Evolutionary conservation across 768 basidiomycete genomes (phyloP).

Genomic region (Candolleomyces efflorescens): DNA sequence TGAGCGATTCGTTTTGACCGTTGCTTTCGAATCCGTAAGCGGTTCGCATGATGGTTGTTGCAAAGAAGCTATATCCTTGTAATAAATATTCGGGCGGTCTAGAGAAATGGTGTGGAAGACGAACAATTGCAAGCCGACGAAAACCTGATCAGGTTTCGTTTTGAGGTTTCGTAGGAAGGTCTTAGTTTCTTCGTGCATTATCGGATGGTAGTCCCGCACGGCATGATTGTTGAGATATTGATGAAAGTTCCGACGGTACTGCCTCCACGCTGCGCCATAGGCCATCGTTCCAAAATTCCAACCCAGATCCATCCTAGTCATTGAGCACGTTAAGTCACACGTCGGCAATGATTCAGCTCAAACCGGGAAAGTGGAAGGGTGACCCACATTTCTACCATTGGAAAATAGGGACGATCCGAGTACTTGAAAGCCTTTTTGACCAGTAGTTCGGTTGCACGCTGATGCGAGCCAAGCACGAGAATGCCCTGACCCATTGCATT

Average conservation of each 20-base stretch:
- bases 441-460: background rate
- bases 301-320: slow-evolving; percentile 6
- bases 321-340: background rate
- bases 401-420: background rate
- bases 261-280: slow-evolving; percentile 20
- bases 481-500: slow-evolving; percentile 10
- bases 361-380: background rate
- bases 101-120: background rate
- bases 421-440: slow-evolving; percentile 2
- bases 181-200: slow-evolving; percentile 3
- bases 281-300: background rate
- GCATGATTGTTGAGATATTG: slow-evolving; percentile 19
- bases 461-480: slow-evolving; percentile 4
- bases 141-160: background rate
- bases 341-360: background rate
- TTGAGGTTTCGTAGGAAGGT: background rate
- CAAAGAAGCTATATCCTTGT: slow-evolving; percentile 1
- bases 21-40: slow-evolving; percentile 26
- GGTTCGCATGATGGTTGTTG: slow-evolving; percentile 16
- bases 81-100: background rate
- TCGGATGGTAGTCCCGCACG: slow-evolving; percentile 10
- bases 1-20: slow-evolving; percentile 28
- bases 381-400: slow-evolving; percentile 10
- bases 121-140: background rate
- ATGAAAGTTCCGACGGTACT: slow-evolving; percentile 22